A percentile compares a stretch with the other conserved stretches of the same genome.
Evolutionary conservation across 305 asterid species (phyloP).

Genomic region (Caryopteris hybrid): DNA sequence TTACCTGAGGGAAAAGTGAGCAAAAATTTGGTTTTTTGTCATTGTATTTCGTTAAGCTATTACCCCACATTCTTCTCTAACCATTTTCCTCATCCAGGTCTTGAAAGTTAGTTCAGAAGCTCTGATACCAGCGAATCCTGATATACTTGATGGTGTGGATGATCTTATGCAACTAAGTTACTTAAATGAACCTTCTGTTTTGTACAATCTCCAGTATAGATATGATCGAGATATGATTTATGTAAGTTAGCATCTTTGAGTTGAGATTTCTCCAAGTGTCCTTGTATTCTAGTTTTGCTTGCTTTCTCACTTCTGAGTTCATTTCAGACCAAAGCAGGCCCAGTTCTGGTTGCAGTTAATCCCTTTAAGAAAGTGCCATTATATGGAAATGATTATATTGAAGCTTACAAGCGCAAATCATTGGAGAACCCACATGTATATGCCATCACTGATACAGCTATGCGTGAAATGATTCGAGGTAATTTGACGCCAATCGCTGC

Average conservation of each 20-base stretch:
- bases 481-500: slow-evolving; percentile 17
- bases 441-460: slow-evolving; percentile 95
- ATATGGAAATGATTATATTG: slow-evolving; percentile 69
- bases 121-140: slow-evolving; percentile 89
- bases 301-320: slow-evolving; percentile 26
- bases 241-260: slow-evolving; percentile 44
- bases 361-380: slow-evolving; percentile 87
- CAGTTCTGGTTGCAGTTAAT: slow-evolving; percentile 90
- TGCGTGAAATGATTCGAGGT: slow-evolving; percentile 98
- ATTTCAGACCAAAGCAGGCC: slow-evolving; percentile 95
- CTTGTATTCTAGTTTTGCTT: slow-evolving; percentile 20
- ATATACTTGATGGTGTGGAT: slow-evolving; percentile 94
- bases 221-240: slow-evolving; percentile 77
- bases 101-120: slow-evolving; percentile 62
- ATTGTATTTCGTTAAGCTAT: slow-evolving; percentile 6
- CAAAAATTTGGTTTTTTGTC: not conserved
- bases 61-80: slow-evolving; percentile 13
- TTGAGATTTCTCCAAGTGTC: slow-evolving; percentile 6
- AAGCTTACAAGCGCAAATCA: slow-evolving; percentile 81
- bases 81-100: slow-evolving; percentile 41
- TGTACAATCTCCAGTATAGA: slow-evolving; percentile 91
- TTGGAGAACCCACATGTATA: slow-evolving; percentile 82
- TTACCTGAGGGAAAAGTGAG: slow-evolving; percentile 83
- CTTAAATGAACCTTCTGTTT: slow-evolving; percentile 90
- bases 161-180: slow-evolving; percentile 98